Evolutionary conservation across 306 rosid species (phyloP), one percentile per base, ranked within the genome.

Genomic region (Erythrophleum fordii): DNA sequence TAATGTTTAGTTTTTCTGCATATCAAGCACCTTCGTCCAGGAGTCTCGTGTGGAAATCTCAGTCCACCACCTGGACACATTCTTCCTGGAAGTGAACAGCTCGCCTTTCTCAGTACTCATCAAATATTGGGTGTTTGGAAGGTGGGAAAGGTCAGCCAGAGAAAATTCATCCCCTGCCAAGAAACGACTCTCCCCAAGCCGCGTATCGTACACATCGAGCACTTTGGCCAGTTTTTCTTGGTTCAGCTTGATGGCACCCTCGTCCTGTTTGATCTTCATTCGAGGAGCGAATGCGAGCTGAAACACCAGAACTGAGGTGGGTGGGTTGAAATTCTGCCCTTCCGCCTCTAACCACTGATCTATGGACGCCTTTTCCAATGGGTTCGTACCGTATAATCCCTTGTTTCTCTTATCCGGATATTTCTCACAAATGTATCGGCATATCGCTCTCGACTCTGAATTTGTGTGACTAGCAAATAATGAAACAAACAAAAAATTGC

Each of bases 271-370:
- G 8, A 94, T 76, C 80, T 91, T 94, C 98, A 94, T 94, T 66
- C 85, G 48, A 0, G 97, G 98, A 13, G 97, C 98, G 5, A 94
- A 89, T 10, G 91, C 94, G 0, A 94, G 91, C 92, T 92, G 98
- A 76, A 90, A 92, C 67, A 89, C 93, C 22, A 90, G 86, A 39
- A 81, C 72, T 8, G 97, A 85, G 46, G 87, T 81, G 2, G 97
- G 89, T 10, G 96, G 98, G 69, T 88, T 88, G 89, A 92, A 94
- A 87, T 70, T 92, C 62, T 94, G 97, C 5, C 85, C 92, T 75
- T 92, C 98, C 0, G 94, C 97, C 58, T 94, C 97, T 59, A 92
- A 8, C 98, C 98, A 94, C 75, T 92, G 93, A 53, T 94, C 97
- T 78, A 94, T 89, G 0, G 94, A 94, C 0, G 93, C 97, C 81